Evolutionary conservation across 2,329 filamentous ascomycete genomes (phyloP).

Genomic region (Xylaria sp.): DNA sequence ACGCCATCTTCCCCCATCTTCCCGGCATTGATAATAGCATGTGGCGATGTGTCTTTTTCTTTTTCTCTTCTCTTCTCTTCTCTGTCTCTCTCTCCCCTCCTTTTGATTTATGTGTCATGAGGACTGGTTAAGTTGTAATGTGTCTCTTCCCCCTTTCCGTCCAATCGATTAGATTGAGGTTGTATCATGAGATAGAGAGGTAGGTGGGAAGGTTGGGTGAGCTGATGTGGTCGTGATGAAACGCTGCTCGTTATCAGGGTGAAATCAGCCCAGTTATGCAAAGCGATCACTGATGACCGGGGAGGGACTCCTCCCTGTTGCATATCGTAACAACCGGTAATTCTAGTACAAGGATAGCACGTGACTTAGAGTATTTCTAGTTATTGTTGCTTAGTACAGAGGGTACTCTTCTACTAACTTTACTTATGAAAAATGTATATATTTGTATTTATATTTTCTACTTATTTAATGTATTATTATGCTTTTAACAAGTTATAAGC

Average conservation of each 20-base stretch:
- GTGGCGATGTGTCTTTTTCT: not conserved
- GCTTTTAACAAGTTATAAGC: no score
- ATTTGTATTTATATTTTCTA: no score
- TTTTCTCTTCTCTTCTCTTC: no score
- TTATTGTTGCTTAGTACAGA: no score
- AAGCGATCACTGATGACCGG: slow-evolving; percentile 18
- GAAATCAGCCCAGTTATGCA: slow-evolving; percentile 22
- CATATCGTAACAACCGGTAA: no score
- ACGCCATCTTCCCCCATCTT: slow-evolving; percentile 22
- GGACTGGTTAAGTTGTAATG: not conserved
- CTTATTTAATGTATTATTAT: no score
- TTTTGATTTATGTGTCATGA: not conserved
- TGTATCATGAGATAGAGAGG: not conserved
- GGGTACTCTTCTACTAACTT: no score
- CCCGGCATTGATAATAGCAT: not conserved
- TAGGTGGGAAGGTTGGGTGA: slow-evolving; percentile 20
- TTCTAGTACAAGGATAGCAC: no score
- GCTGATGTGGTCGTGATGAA: slow-evolving; percentile 31
- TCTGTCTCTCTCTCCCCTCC: no score
- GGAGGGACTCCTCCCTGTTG: not conserved
- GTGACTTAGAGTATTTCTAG: no score
- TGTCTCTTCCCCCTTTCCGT: not conserved
- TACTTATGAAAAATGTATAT: no score
- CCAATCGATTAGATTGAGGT: not conserved
- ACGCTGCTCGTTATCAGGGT: slow-evolving; percentile 25